phyloP scores from a whole-genome alignment of 352 stramenopile genomes.

The Phytophthora sansomeana region DNA sequence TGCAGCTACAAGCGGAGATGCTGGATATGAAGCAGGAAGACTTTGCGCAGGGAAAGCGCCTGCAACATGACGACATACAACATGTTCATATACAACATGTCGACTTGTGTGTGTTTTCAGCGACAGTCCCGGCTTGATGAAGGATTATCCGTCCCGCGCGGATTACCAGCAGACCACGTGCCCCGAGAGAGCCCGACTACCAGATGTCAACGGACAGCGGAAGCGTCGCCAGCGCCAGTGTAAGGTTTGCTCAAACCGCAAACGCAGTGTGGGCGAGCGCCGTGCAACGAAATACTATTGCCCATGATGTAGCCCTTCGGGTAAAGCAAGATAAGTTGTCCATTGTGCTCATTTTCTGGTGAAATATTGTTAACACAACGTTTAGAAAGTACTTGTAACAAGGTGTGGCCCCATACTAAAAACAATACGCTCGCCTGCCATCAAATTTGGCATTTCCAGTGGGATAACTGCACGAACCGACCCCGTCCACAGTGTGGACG shows the following conservation, averaged over 20 bases:
- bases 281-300: neutral
- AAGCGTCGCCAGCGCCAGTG: neutral
- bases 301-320: neutral
- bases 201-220: too few species aligned
- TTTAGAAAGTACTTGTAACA: conserved; percentile 6
- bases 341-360: neutral
- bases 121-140: too few species aligned
- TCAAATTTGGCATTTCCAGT: conserved; percentile 1
- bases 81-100: too few species aligned
- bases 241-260: conserved; percentile 3
- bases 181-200: too few species aligned
- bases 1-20: neutral
- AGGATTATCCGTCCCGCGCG: too few species aligned
- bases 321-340: neutral
- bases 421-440: conserved; percentile 6
- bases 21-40: neutral
- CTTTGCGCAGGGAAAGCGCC: neutral
- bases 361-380: neutral
- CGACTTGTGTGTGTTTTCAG: too few species aligned
- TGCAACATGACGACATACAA: too few species aligned
- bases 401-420: neutral
- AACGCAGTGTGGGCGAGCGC: neutral
- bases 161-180: too few species aligned
- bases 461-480: neutral
- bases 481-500: neutral